Conservation (phyloP, 495 filamentous ascomycete species). For the Viridothelium virens region DNA sequence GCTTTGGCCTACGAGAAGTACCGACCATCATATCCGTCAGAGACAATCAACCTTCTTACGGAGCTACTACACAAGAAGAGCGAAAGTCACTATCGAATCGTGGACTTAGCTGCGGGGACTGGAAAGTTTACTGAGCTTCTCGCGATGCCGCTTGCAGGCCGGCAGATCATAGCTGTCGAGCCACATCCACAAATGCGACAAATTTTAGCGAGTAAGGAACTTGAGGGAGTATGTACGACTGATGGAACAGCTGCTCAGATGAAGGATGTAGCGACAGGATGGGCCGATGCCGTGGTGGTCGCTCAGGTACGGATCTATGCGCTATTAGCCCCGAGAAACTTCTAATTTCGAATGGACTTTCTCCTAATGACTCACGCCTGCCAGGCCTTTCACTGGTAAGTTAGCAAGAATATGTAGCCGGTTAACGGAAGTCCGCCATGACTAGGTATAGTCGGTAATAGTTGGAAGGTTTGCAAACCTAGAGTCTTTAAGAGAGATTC, state of each 20-base stretch:
- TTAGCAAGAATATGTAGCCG: not conserved
- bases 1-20: not conserved
- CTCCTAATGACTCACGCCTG: not conserved
- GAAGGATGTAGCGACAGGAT: slow-evolving; percentile 40
- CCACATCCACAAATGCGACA: not conserved
- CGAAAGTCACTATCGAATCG: slow-evolving; percentile 26
- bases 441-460: not conserved
- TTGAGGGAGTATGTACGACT: not conserved
- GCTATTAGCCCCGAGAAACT: not conserved
- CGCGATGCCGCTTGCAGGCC: slow-evolving; percentile 21
- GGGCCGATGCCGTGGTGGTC: slow-evolving; percentile 52
- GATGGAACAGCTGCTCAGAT: slow-evolving; percentile 21
- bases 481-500: slow-evolving; percentile 47
- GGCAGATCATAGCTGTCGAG: not conserved
- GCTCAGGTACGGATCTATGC: slow-evolving; percentile 46
- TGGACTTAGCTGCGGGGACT: slow-evolving; percentile 55
- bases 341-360: not conserved
- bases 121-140: slow-evolving; percentile 57
- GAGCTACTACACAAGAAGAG: not conserved
- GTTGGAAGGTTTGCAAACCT: slow-evolving; percentile 47
- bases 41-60: not conserved
- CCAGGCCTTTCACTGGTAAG: slow-evolving; percentile 3
- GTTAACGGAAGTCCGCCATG: not conserved
- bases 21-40: not conserved
- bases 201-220: not conserved